These are phyloP conservation scores for Sutorius eximius DNA, from an alignment of 1,284 basidiomycete genomes.

Conservation along the genomic window DNA sequence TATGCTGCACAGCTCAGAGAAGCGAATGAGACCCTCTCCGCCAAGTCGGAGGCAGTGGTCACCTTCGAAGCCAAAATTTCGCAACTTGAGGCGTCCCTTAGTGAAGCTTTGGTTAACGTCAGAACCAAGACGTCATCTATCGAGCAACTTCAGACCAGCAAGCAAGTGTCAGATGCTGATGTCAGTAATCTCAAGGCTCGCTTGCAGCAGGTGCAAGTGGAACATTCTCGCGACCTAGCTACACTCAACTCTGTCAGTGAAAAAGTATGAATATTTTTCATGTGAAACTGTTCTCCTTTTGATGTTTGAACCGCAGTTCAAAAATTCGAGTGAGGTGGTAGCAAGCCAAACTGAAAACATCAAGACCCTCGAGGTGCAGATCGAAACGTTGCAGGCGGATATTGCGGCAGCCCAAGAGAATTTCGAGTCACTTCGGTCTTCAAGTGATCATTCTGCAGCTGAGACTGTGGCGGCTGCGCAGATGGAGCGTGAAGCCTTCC, in stretches of 20 bases:
- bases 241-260: slow-evolving; percentile 43
- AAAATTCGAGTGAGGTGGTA: slow-evolving; percentile 44
- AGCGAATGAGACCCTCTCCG: slow-evolving; percentile 49
- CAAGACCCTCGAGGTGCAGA: slow-evolving; percentile 49
- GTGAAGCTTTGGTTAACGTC: slow-evolving; percentile 47
- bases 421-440: slow-evolving; percentile 50
- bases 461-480: slow-evolving; percentile 51
- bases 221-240: slow-evolving; percentile 40
- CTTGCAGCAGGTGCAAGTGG: slow-evolving; percentile 43
- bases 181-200: slow-evolving; percentile 45
- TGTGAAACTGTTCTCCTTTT: background rate
- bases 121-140: slow-evolving; percentile 45
- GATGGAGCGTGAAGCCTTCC: slow-evolving; percentile 60
- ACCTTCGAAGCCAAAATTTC: slow-evolving; percentile 54
- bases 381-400: slow-evolving; percentile 51
- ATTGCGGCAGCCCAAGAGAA: slow-evolving; percentile 52
- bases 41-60: slow-evolving; percentile 49
- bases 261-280: slow-evolving; percentile 45
- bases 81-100: slow-evolving; percentile 51
- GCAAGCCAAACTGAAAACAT: slow-evolving; percentile 46
- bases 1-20: slow-evolving; percentile 52
- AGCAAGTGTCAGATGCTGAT: slow-evolving; percentile 48
- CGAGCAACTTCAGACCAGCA: slow-evolving; percentile 50
- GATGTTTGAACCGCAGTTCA: slow-evolving; percentile 45
- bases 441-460: slow-evolving; percentile 45